Conservation (phyloP, 371 early-diverging fungal species). For the Parasitella parasitica region DNA sequence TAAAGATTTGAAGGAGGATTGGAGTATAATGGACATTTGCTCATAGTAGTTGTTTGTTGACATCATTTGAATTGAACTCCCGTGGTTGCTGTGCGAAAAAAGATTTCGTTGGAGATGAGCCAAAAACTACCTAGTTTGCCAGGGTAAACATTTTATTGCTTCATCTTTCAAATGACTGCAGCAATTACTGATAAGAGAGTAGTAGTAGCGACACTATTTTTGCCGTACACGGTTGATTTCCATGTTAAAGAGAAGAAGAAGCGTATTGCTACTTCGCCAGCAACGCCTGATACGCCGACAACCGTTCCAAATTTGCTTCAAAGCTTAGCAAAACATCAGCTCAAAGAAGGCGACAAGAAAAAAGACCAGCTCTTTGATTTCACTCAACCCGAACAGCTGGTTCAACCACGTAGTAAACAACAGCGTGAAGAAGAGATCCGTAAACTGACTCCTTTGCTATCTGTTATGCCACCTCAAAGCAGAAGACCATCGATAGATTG, state of each 20-base stretch:
- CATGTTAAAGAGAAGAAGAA: slow-evolving; percentile 27
- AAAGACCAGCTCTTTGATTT: slow-evolving; percentile 33
- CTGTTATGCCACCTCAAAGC: slow-evolving; percentile 10
- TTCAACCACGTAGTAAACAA: slow-evolving; percentile 41
- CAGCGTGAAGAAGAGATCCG: slow-evolving; percentile 31
- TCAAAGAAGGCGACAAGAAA: slow-evolving; percentile 9
- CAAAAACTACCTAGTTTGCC: too few relatives aligned
- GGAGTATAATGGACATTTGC: too few relatives aligned
- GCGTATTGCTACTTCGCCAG: not conserved
- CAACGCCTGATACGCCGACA: not conserved
- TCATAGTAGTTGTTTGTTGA: not conserved
- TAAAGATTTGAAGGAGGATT: too few relatives aligned
- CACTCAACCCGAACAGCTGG: slow-evolving; percentile 23
- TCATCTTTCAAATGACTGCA: slow-evolving; percentile 5
- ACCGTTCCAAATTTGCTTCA: slow-evolving; percentile 37
- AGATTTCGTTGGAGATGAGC: not conserved
- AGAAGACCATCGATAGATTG: slow-evolving; percentile 43
- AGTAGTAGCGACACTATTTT: slow-evolving; percentile 66
- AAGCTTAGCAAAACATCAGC: slow-evolving; percentile 35
- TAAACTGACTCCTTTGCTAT: slow-evolving; percentile 20
- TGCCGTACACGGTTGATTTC: slow-evolving; percentile 69
- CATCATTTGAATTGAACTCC: not conserved
- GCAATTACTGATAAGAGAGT: slow-evolving; percentile 49
- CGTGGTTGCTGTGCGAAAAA: not conserved
- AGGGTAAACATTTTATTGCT: not conserved